These are phyloP conservation scores for Withania somnifera DNA, from an alignment of 305 asterid genomes.

Conservation along the genomic window DNA sequence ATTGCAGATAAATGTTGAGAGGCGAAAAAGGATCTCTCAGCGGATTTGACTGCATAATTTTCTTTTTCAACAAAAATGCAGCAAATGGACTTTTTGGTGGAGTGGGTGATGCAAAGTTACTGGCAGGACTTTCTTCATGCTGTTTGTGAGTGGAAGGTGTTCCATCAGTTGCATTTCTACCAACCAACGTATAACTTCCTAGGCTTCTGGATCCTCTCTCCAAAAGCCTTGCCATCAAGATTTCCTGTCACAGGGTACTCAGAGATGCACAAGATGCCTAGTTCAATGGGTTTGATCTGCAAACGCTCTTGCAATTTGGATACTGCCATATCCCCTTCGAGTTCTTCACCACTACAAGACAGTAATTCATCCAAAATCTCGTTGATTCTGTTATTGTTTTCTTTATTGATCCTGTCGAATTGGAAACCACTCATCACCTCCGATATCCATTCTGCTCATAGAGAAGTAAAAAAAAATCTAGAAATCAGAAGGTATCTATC, in stretches of 20 bases:
- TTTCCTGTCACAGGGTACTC: constrained; percentile 32
- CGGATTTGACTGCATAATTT: constrained; percentile 35
- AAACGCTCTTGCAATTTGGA: constrained; percentile 58
- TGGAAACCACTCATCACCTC: not conserved
- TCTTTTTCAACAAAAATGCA: constrained; percentile 41
- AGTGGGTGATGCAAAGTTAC: constrained; percentile 42
- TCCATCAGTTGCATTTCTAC: constrained; percentile 27
- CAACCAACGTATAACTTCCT: constrained; percentile 31
- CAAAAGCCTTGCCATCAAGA: constrained; percentile 26
- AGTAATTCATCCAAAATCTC: constrained; percentile 42
- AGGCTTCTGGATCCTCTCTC: constrained; percentile 30
- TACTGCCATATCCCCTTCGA: constrained; percentile 51
- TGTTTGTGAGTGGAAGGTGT: constrained; percentile 17
- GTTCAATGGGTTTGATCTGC: constrained; percentile 56
- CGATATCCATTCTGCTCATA: not conserved
- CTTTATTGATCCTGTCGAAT: constrained; percentile 30
- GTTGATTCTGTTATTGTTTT: constrained; percentile 16
- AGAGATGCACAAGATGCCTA: constrained; percentile 26
- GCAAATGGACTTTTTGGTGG: constrained; percentile 62
- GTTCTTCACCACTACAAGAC: constrained; percentile 36
- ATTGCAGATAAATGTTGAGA: constrained; percentile 29
- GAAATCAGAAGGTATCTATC: not conserved
- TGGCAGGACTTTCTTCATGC: constrained; percentile 14
- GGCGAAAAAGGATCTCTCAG: constrained; percentile 56
- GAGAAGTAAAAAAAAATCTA: not conserved